A percentile compares a stretch with the other conserved stretches of the same genome.
Conservation (phyloP, 1,284 basidiomycete genomes). For the Sporisorium reilianum region DNA sequence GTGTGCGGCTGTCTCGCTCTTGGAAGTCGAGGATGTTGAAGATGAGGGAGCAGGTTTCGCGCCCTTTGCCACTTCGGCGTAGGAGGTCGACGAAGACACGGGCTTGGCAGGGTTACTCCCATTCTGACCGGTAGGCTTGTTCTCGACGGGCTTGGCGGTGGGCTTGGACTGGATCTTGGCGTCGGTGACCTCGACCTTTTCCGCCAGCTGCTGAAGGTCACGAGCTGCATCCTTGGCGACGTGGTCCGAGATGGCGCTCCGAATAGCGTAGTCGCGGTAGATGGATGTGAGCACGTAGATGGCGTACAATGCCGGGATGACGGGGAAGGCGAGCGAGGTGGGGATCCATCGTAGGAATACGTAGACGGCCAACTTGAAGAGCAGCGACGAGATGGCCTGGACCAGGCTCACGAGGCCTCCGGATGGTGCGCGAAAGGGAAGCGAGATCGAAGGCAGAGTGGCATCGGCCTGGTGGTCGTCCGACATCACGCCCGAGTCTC, state of each 20-base stretch:
- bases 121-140: conserved; percentile 32
- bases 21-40: neutral
- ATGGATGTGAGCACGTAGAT: conserved; percentile 49
- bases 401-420: conserved; percentile 43
- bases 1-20: conserved; percentile 1
- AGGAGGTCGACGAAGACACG: conserved; percentile 20
- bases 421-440: conserved; percentile 33
- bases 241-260: conserved; percentile 32
- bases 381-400: conserved; percentile 48
- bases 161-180: conserved; percentile 37
- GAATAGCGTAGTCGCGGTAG: conserved; percentile 45
- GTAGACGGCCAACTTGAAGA: conserved; percentile 59
- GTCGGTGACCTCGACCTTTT: conserved; percentile 41
- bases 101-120: conserved; percentile 10
- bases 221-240: conserved; percentile 27
- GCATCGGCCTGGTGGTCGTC: conserved; percentile 11
- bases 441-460: conserved; percentile 9
- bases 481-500: conserved; percentile 42
- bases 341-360: conserved; percentile 65
- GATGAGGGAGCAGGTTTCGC: conserved; percentile 15
- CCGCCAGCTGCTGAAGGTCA: conserved; percentile 50
- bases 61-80: conserved; percentile 40
- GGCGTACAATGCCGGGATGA: conserved; percentile 53
- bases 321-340: conserved; percentile 40
- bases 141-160: conserved; percentile 32